phyloP scores from a whole-genome alignment of 106 monocot genomes.

The Amphibolis antarctica region DNA sequence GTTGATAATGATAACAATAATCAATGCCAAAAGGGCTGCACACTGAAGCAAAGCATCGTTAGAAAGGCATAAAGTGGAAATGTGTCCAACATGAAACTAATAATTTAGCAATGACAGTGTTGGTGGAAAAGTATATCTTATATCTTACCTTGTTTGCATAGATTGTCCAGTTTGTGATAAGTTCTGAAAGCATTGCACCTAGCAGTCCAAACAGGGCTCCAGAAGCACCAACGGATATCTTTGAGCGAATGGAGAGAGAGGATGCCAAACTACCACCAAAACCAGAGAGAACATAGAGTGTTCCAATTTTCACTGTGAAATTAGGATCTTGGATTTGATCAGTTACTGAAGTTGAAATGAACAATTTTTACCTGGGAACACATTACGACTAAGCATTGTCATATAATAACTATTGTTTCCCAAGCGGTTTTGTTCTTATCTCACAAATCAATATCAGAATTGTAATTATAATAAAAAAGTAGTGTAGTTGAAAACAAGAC shows the following conservation, averaged over 20 bases:
- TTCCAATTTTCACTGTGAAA: conserved; percentile 13
- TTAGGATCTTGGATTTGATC: neutral
- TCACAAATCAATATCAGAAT: neutral
- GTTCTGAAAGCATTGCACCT: conserved; percentile 22
- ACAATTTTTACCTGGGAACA: too few relatives aligned
- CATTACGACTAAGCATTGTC: too few relatives aligned
- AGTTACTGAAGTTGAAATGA: neutral
- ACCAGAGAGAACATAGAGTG: conserved; percentile 11
- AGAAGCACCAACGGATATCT: conserved; percentile 19
- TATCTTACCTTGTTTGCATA: conserved; percentile 17
- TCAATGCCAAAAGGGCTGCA: conserved; percentile 19
- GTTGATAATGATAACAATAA: conserved; percentile 13
- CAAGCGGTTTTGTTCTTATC: too few relatives aligned
- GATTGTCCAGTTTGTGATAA: conserved; percentile 21
- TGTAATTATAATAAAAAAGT: neutral
- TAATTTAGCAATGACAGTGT: neutral
- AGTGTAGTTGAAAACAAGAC: neutral
- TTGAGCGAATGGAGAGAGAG: conserved; percentile 4
- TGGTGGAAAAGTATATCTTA: neutral
- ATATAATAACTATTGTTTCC: too few relatives aligned
- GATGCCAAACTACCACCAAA: conserved; percentile 18
- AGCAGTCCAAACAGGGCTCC: conserved; percentile 18
- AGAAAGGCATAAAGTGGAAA: neutral
- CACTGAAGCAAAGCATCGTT: conserved; percentile 7
- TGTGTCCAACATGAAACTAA: neutral